phyloP scores from a whole-genome alignment of 2,329 filamentous ascomycete genomes.

The Trichothecium sympodiale region DNA sequence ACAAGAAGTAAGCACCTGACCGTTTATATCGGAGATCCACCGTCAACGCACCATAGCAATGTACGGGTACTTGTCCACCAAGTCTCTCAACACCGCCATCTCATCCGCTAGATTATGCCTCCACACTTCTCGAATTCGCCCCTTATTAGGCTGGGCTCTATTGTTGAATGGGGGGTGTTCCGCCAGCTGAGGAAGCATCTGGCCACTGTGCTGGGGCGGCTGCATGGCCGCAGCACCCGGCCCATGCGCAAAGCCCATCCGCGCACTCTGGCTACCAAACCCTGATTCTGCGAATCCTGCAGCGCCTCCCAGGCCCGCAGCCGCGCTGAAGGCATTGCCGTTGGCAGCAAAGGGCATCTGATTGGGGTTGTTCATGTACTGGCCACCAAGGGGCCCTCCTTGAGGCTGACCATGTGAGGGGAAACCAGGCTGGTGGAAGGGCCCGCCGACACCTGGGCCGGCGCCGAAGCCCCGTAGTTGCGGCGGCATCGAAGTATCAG shows the following conservation, averaged over 20 bases:
- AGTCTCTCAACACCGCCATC: conserved; percentile 69
- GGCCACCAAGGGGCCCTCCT: conserved; percentile 43
- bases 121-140: conserved; percentile 93
- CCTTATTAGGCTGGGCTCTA: conserved; percentile 51
- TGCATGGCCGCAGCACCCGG: conserved; percentile 43
- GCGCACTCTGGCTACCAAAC: conserved; percentile 74
- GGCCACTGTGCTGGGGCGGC: conserved; percentile 45
- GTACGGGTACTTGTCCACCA: conserved; percentile 87
- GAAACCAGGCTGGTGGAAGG: conserved; percentile 37
- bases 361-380: conserved; percentile 61
- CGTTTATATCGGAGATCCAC: not conserved
- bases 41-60: conserved; percentile 74
- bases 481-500: conserved; percentile 20
- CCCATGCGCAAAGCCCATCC: conserved; percentile 71
- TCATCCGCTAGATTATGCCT: conserved; percentile 83
- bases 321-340: conserved; percentile 44
- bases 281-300: conserved; percentile 57
- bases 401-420: conserved; percentile 41
- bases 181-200: conserved; percentile 28
- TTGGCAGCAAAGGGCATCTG: conserved; percentile 55
- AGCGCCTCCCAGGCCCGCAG: conserved; percentile 43
- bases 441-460: conserved; percentile 24
- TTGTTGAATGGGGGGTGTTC: conserved; percentile 25
- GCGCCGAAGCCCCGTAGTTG: conserved; percentile 26
- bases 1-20: conserved; percentile 4